Base-by-base conservation (phyloP, 345 rosid species). In the Crucihimalaya himalaica region DNA sequence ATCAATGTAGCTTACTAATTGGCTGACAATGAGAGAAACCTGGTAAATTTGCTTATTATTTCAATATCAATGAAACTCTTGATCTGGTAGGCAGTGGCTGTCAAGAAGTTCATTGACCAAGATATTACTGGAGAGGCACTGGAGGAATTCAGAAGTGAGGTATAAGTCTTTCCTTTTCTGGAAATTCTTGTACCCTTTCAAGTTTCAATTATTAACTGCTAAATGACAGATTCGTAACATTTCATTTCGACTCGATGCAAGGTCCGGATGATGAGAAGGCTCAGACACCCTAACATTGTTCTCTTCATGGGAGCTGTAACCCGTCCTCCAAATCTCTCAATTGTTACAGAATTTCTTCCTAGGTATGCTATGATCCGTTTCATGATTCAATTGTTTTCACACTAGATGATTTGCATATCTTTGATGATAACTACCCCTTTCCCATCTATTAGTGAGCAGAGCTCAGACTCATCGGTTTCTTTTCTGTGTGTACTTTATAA, bases 241-340 rank as follows among this genome's bases (percentile, higher is more conserved):
- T 11, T 60, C 48, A 52, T 51, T 52, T 61, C 55, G 61, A 63
- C 66, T 74, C 14, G n/a, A 37, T 81, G 69, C 65, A 63, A 92
- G 98, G 88, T 92, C 52, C 82, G 86, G 58, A 85, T 93, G 78
- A 93, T 93, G 98, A 84, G 79, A 80, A 87, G 84, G 72, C 76
- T 87, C 50, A 85, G 97, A 76, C 98, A 93, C 85, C 98, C 98
- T 21, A 93, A 93, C 79, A 96, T 93, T 47, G 98, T 93, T 83
- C 98, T 93, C 74, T 93, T 90, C 88, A 93, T 93, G 98, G 98
- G 98, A 81, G 97, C 96, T 71, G 89, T 93, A 72, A 91, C 96
- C 46, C 93, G 97, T 54, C 80, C 91, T 43, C 98, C 98, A 52
- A 86, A 88, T 84, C 94, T 93, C 82, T 93, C 98, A 31, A 93